These are phyloP conservation scores for Candida glaebosa DNA, from an alignment of 805 yeast genomes.

Conservation along the genomic window DNA sequence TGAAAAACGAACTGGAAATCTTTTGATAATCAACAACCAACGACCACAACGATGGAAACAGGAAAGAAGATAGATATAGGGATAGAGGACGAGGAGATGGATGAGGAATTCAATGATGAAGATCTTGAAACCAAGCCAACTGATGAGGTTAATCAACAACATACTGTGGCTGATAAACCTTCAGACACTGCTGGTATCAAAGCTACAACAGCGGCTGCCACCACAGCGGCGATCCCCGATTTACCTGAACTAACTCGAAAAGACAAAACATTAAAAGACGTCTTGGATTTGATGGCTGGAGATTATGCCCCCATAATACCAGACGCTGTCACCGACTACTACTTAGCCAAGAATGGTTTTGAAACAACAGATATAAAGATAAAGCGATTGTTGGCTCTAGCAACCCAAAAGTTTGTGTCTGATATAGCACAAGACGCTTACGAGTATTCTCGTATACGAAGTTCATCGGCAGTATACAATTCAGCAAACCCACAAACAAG, in stretches of 20 bases:
- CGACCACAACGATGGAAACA: background rate
- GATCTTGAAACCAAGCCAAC: slow-evolving; percentile 10
- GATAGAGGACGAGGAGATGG: slow-evolving; percentile 18
- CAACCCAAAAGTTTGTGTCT: slow-evolving; percentile 91
- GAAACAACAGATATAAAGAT: slow-evolving; percentile 68
- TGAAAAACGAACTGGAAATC: background rate
- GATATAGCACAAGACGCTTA: slow-evolving; percentile 97
- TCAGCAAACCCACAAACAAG: slow-evolving; percentile 83
- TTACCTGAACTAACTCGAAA: slow-evolving; percentile 69
- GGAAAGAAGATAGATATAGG: background rate
- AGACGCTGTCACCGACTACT: slow-evolving; percentile 93
- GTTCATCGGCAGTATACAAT: slow-evolving; percentile 81
- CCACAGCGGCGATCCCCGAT: slow-evolving; percentile 35
- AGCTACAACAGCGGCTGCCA: slow-evolving; percentile 9
- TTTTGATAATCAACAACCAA: too few species aligned
- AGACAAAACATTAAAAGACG: slow-evolving; percentile 80
- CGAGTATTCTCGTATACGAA: slow-evolving; percentile 89
- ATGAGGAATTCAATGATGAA: slow-evolving; percentile 24
- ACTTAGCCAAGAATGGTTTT: slow-evolving; percentile 80
- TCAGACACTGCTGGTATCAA: background rate
- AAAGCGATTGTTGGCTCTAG: slow-evolving; percentile 83
- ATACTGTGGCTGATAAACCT: background rate
- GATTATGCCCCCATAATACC: slow-evolving; percentile 96
- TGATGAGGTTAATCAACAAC: background rate
- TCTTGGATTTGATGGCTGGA: slow-evolving; percentile 78